Percentiles rank a stretch among this genome's conserved stretches.
Evolutionary conservation across 345 rosid species (phyloP).

Genomic region (Raphanus raphanistrum): DNA sequence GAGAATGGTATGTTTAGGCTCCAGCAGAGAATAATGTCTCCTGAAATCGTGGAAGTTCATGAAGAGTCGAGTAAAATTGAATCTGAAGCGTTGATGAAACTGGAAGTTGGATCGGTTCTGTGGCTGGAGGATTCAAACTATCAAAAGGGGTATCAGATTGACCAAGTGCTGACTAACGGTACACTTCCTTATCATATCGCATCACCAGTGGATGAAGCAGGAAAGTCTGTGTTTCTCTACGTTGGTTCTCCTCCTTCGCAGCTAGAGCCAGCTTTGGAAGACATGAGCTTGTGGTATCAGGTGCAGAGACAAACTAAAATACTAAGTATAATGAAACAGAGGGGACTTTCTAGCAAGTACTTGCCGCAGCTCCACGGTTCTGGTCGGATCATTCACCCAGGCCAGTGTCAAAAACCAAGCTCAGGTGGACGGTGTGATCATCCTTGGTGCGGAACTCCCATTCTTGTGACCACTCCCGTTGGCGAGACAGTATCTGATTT

Average conservation of each 20-base stretch:
- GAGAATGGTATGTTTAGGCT: constrained; percentile 65
- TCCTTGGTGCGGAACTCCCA: constrained; percentile 97
- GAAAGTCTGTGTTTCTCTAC: constrained; percentile 69
- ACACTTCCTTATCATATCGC: constrained; percentile 69
- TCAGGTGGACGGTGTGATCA: constrained; percentile 92
- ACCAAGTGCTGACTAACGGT: constrained; percentile 52
- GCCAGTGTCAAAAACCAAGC: constrained; percentile 80
- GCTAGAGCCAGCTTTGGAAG: constrained; percentile 95
- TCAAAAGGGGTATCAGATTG: constrained; percentile 76
- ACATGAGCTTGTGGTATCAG: constrained; percentile 95
- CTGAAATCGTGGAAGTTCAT: constrained; percentile 90
- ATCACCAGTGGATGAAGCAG: constrained; percentile 71
- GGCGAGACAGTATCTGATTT: constrained; percentile 87
- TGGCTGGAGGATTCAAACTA: constrained; percentile 83
- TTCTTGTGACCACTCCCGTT: constrained; percentile 85
- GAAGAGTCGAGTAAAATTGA: constrained; percentile 54
- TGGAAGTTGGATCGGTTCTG: constrained; percentile 71
- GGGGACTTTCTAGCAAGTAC: constrained; percentile 86
- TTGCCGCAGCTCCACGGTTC: constrained; percentile 91
- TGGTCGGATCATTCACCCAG: constrained; percentile 96
- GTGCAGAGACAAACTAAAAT: constrained; percentile 98
- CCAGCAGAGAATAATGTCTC: constrained; percentile 63
- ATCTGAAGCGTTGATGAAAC: constrained; percentile 62
- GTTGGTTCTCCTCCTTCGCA: constrained; percentile 92
- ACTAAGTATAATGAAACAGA: constrained; percentile 81